Percentiles rank a stretch among this genome's conserved stretches.
phyloP scores from a whole-genome alignment of 2,329 filamentous ascomycete species.

The Trichophyton schoenleinii region DNA sequence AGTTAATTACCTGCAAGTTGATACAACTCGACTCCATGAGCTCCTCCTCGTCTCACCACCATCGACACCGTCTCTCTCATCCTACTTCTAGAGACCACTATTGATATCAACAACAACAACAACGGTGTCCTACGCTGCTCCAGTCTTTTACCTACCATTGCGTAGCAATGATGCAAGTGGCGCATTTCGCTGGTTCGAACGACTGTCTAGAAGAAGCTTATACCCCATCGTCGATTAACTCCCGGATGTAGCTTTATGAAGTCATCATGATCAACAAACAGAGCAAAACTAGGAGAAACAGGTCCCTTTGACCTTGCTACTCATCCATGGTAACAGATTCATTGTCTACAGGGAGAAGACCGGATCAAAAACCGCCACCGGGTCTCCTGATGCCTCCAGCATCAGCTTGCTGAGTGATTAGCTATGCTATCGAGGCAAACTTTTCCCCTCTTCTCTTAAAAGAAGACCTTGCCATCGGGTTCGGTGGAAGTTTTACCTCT shows the following conservation, averaged over 20 bases:
- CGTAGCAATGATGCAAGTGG: conserved; percentile 1
- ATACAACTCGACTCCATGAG: no score
- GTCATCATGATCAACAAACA: background rate
- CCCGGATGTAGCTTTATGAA: background rate
- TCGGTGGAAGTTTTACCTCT: background rate
- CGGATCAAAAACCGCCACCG: background rate
- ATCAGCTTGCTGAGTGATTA: background rate
- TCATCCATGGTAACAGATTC: background rate
- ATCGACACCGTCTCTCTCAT: no score
- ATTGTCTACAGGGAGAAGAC: background rate
- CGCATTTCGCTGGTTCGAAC: background rate
- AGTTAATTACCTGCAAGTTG: no score
- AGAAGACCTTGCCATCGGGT: background rate
- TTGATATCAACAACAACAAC: background rate
- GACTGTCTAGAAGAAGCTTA: conserved; percentile 1
- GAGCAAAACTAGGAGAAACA: background rate
- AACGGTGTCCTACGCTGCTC: background rate
- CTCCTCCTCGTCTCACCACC: no score
- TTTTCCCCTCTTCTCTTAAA: background rate
- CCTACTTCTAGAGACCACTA: no score
- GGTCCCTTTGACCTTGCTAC: background rate
- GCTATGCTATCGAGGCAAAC: background rate
- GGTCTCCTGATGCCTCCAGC: background rate
- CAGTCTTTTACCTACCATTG: background rate
- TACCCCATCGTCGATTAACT: background rate